A percentile compares a stretch with the other conserved stretches of the same genome.
Conservation (phyloP, 176 grass and related monocot genomes). For the Pharus latifolius region DNA sequence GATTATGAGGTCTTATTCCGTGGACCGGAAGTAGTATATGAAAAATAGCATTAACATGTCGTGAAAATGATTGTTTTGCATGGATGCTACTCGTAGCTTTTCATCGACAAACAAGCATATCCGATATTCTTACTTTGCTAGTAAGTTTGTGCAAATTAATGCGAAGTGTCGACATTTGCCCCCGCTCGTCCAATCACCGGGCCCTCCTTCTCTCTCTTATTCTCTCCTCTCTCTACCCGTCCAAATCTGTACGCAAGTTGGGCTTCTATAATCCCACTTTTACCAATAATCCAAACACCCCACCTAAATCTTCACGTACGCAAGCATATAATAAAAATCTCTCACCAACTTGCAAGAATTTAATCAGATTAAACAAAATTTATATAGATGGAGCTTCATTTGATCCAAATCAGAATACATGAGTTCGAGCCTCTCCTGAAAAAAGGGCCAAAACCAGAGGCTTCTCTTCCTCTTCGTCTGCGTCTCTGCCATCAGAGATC, state of each 20-base stretch:
- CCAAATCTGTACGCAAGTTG: constrained; percentile 11
- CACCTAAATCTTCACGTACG: not conserved
- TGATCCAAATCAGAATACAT: not conserved
- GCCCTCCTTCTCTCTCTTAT: not conserved
- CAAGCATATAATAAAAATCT: not conserved
- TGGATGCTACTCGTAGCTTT: too few relatives aligned
- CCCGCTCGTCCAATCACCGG: not conserved
- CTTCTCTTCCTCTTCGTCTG: constrained; percentile 11
- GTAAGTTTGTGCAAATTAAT: constrained; percentile 16
- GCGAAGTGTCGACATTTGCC: constrained; percentile 35
- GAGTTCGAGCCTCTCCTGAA: constrained; percentile 5
- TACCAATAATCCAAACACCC: not conserved
- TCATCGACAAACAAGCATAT: constrained; percentile 16
- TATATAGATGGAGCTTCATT: too few relatives aligned
- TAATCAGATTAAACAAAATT: not conserved
- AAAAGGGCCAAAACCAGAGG: constrained; percentile 51
- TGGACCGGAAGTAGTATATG: too few relatives aligned
- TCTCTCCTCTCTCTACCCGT: not conserved
- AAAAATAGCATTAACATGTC: too few relatives aligned
- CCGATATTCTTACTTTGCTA: constrained; percentile 9
- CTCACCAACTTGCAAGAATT: not conserved
- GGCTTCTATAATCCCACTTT: not conserved
- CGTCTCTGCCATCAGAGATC: constrained; percentile 19
- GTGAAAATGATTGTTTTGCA: too few relatives aligned
- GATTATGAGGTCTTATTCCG: too few relatives aligned